Base-by-base conservation (phyloP, 2,329 filamentous ascomycete species). In the Aschersonia sp. region DNA sequence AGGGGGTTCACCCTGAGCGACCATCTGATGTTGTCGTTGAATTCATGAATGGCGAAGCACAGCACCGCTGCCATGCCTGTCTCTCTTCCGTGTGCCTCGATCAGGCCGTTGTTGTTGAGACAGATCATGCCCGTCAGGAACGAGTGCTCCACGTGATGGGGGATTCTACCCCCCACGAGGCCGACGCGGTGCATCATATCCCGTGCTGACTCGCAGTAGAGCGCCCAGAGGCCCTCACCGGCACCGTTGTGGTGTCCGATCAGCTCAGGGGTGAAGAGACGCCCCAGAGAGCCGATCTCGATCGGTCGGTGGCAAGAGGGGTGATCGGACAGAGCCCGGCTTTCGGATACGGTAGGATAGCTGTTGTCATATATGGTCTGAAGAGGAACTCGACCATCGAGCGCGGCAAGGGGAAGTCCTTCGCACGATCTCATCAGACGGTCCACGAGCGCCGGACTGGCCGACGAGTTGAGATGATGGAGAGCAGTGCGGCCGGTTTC, bases 331-430 rank as follows among this genome's bases (percentile, higher is more conserved):
- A 54, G 48, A 4, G 2, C 31, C 5, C 31, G 40, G 45, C 20
- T 44, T 9, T 4, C 31, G 30, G 9, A 40, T 2, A 28, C 44
- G 38, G 35, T 31, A 4, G 32, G 44, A 12, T 29, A 56, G 49
- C 30, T 59, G 30, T 58, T 60, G 1, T 50, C 53, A 20, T 65
- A 54, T 2, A 64, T 56, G 1, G 56, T 61, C 49, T 64, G 61
- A 10, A 59, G 56, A 3, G 58, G 53, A 5, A 58, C 59, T 4
- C 46, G 41, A 3, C 55, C 59, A 6, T n/a, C 31, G 9, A 9
- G 35, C 9, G 48, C 46, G 9, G 48, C 43, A 5, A 56, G 30
- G 5, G 56, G 52, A 1, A 51, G 35, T 0, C 47, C 49, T n/a
- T 45, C 31, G 10, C 53, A 58, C 10, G 55, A 50, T 2, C 54